phyloP scores from a whole-genome alignment of 179 eudicot species.

The Nepenthes alata region DNA sequence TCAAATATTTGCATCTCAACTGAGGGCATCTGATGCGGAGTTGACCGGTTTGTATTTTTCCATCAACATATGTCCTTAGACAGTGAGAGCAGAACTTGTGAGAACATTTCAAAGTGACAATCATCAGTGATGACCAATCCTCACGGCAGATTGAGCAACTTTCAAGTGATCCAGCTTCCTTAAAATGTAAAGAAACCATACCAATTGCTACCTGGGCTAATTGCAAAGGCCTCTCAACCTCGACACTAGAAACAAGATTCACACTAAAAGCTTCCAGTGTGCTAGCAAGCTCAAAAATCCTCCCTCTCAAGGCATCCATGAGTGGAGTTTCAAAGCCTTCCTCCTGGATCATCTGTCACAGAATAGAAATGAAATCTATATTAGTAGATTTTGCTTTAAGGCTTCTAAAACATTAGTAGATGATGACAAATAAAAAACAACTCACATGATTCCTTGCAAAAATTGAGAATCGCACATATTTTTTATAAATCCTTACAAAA shows the following conservation, averaged over 20 bases:
- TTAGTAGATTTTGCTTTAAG: not conserved
- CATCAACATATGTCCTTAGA: conserved; percentile 54
- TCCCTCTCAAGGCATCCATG: conserved; percentile 41
- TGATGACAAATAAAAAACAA: no score
- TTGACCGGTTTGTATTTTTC: conserved; percentile 37
- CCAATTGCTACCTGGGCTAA: conserved; percentile 74
- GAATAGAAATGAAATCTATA: not conserved
- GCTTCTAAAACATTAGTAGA: not conserved
- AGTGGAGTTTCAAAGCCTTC: conserved; percentile 45
- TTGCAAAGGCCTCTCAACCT: conserved; percentile 35
- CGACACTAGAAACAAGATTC: conserved; percentile 26
- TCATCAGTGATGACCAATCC: conserved; percentile 50
- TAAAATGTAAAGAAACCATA: conserved; percentile 25
- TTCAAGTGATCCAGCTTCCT: conserved; percentile 21
- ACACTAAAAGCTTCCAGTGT: conserved; percentile 40
- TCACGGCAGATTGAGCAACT: conserved; percentile 63
- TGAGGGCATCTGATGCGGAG: conserved; percentile 64
- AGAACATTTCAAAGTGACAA: conserved; percentile 45
- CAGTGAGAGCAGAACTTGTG: conserved; percentile 77
- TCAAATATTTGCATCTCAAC: conserved; percentile 39
- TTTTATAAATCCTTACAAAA: not conserved
- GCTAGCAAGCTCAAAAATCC: conserved; percentile 41
- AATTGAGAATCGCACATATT: not conserved
- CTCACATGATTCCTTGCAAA: not conserved
- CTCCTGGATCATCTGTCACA: conserved; percentile 36